Evolutionary conservation across 225 moss, liverwort and hornwort species (phyloP).

Genomic region (Straminergon stramineum): DNA sequence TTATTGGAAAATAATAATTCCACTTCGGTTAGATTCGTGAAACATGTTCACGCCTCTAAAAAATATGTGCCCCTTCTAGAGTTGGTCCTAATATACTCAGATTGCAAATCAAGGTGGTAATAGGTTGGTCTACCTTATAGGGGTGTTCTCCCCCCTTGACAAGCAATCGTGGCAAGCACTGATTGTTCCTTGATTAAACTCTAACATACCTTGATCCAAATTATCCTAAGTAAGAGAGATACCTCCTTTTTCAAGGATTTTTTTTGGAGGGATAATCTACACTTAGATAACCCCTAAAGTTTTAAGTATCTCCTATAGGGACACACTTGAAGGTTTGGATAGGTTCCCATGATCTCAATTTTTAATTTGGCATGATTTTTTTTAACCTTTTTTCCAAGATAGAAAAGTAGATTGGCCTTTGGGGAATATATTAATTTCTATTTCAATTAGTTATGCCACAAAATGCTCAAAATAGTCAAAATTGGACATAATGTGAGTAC

Average conservation of each 20-base stretch:
- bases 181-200: neutral
- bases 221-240: accelerated
- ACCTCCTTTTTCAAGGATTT: neutral
- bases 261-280: neutral
- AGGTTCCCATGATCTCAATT: neutral
- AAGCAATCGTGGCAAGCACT: neutral
- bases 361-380: too few relatives aligned
- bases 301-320: accelerated
- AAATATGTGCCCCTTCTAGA: too few relatives aligned
- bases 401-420: neutral
- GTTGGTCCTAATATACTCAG: too few relatives aligned
- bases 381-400: neutral
- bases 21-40: too few relatives aligned
- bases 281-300: neutral
- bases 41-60: too few relatives aligned
- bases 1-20: too few relatives aligned
- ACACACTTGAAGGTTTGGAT: neutral
- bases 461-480: neutral
- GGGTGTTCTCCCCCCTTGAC: too few relatives aligned
- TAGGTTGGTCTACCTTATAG: too few relatives aligned
- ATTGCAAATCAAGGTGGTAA: too few relatives aligned
- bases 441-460: neutral
- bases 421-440: neutral
- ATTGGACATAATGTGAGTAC: accelerated
- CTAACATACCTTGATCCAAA: neutral